A percentile compares a stretch with the other conserved stretches of the same genome.
These are phyloP conservation scores for Penicillium griseofulvum DNA, from an alignment of 2,329 filamentous ascomycete genomes.

Conservation along the genomic window DNA sequence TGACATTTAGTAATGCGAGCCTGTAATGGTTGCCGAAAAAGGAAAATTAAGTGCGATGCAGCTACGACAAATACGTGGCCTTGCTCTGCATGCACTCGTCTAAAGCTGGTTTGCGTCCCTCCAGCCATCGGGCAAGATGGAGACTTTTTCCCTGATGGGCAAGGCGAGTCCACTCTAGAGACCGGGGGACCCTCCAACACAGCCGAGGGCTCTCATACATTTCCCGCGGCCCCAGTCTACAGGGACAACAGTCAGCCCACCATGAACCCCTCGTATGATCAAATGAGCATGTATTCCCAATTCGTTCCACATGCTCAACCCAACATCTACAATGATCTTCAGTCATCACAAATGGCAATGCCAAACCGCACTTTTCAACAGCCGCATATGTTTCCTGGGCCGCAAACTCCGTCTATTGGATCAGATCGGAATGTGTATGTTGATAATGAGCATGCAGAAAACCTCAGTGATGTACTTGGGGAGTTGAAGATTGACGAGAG, in stretches of 20 bases:
- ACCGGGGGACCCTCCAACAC: slow-evolving; percentile 33
- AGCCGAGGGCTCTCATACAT: slow-evolving; percentile 52
- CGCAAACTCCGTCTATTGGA: slow-evolving; percentile 28
- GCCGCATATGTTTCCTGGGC: slow-evolving; percentile 25
- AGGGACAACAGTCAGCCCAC: slow-evolving; percentile 51
- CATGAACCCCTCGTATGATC: slow-evolving; percentile 49
- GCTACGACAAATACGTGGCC: slow-evolving; percentile 97
- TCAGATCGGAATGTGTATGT: slow-evolving; percentile 52
- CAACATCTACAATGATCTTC: slow-evolving; percentile 31
- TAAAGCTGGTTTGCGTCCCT: slow-evolving; percentile 90
- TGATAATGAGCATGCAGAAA: slow-evolving; percentile 63
- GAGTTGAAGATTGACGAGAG: slow-evolving; percentile 83
- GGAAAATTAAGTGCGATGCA: slow-evolving; percentile 98
- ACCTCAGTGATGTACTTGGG: slow-evolving; percentile 77
- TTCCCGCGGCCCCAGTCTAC: slow-evolving; percentile 50
- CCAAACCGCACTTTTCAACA: slow-evolving; percentile 31
- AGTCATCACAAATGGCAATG: slow-evolving; percentile 32
- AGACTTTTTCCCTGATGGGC: slow-evolving; percentile 33
- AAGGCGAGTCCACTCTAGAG: slow-evolving; percentile 28
- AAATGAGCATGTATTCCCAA: slow-evolving; percentile 41
- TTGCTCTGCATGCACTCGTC: slow-evolving; percentile 84
- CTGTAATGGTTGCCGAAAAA: slow-evolving; percentile 88
- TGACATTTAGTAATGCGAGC: slow-evolving; percentile 80
- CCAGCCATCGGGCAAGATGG: slow-evolving; percentile 78
- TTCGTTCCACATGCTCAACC: slow-evolving; percentile 34